phyloP scores from a whole-genome alignment of 2,329 filamentous ascomycete genomes.

The Botrytis porri region DNA sequence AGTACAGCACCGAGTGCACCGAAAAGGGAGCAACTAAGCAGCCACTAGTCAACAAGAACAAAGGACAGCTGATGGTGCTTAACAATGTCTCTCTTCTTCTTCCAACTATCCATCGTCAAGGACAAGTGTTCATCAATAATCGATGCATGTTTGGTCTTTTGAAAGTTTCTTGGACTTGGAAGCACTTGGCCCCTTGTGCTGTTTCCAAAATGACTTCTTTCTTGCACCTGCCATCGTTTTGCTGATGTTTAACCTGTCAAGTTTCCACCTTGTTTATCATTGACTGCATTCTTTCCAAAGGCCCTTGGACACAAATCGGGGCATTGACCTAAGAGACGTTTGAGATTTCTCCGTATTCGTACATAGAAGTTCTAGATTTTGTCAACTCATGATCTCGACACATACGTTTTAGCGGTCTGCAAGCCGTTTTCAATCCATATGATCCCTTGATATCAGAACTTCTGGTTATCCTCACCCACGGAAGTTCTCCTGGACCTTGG shows the following conservation, averaged over 20 bases:
- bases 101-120: neutral
- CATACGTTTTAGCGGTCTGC: neutral
- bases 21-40: neutral
- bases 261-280: neutral
- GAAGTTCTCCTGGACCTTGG: neutral
- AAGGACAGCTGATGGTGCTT: neutral
- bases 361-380: neutral
- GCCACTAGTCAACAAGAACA: neutral
- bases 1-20: neutral
- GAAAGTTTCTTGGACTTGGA: neutral
- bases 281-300: neutral
- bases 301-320: neutral
- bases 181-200: neutral
- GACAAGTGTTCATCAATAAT: constrained; percentile 2
- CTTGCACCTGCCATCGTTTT: neutral
- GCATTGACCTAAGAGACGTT: neutral
- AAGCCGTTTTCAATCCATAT: neutral
- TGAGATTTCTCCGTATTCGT: neutral
- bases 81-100: neutral
- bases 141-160: neutral
- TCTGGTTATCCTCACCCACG: neutral
- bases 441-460: neutral
- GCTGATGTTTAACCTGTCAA: neutral
- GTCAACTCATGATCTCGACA: constrained; percentile 1
- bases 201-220: neutral